These are phyloP conservation scores for Talaromyces sp. DNA, from an alignment of 2,329 filamentous ascomycete genomes.

Conservation along the genomic window DNA sequence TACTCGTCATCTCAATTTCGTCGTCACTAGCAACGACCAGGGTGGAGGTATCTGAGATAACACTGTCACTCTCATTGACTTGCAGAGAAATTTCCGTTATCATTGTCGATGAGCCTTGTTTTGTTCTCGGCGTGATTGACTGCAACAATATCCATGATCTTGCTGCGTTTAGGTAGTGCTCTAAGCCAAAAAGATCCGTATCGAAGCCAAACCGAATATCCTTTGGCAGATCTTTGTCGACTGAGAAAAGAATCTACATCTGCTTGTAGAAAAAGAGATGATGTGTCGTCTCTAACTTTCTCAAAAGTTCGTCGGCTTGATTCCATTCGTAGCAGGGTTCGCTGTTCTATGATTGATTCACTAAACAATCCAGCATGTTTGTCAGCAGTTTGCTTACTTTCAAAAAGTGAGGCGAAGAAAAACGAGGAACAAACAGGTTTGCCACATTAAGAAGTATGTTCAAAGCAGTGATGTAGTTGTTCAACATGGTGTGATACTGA, in stretches of 20 bases:
- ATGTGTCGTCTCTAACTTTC: not conserved
- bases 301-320: not conserved
- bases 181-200: not conserved
- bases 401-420: not conserved
- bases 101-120: not conserved
- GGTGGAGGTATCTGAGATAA: not conserved
- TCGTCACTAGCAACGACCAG: not conserved
- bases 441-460: not conserved
- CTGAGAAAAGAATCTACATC: not conserved
- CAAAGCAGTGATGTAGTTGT: not conserved
- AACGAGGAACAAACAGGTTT: not conserved
- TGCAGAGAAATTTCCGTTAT: not conserved
- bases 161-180: not conserved
- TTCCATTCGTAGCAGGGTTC: not conserved
- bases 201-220: not conserved
- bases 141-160: not conserved
- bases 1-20: not conserved
- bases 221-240: not conserved
- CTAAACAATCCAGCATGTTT: not conserved
- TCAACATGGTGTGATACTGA: not conserved
- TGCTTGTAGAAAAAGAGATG: not conserved
- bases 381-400: not conserved
- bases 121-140: not conserved
- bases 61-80: not conserved
- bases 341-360: not conserved